A percentile compares a stretch with the other conserved stretches of the same genome.
These are phyloP conservation scores for Phytopythium montanum DNA, from an alignment of 352 stramenopile genomes.

Conservation along the genomic window DNA sequence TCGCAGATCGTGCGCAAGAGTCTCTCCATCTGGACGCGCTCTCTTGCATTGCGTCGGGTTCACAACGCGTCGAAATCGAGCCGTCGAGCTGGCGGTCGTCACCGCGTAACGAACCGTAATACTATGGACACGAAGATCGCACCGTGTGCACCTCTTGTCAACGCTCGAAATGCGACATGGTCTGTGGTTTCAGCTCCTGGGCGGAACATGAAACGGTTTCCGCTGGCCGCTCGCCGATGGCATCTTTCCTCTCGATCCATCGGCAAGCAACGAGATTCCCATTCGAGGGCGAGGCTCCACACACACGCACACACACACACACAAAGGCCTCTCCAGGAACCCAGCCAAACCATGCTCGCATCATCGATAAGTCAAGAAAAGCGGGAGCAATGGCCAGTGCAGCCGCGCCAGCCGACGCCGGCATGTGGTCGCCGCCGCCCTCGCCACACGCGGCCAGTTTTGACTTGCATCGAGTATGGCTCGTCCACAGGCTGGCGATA, in stretches of 20 bases:
- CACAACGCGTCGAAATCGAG: neutral
- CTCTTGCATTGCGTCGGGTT: too few relatives aligned
- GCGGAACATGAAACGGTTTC: neutral
- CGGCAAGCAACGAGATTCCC: too few relatives aligned
- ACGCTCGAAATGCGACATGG: neutral
- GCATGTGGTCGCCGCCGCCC: neutral
- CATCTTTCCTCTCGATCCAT: too few relatives aligned
- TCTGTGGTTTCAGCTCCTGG: neutral
- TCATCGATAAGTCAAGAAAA: constrained; percentile 4
- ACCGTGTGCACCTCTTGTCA: neutral
- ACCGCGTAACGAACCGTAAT: neutral
- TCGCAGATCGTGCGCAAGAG: too few relatives aligned
- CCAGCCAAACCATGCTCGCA: too few relatives aligned
- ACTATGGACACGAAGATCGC: neutral
- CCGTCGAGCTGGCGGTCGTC: neutral
- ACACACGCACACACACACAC: too few relatives aligned
- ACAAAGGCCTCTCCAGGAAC: too few relatives aligned
- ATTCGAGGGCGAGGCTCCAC: too few relatives aligned
- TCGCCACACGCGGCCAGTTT: neutral
- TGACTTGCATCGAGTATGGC: neutral
- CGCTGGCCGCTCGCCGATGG: too few relatives aligned
- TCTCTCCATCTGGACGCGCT: too few relatives aligned
- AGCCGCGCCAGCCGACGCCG: neutral
- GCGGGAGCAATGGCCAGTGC: neutral
- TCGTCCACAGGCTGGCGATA: neutral